A percentile compares a stretch with the other conserved stretches of the same genome.
Conservation (phyloP, 2,329 filamentous ascomycete species). For the Alternaria sp. region DNA sequence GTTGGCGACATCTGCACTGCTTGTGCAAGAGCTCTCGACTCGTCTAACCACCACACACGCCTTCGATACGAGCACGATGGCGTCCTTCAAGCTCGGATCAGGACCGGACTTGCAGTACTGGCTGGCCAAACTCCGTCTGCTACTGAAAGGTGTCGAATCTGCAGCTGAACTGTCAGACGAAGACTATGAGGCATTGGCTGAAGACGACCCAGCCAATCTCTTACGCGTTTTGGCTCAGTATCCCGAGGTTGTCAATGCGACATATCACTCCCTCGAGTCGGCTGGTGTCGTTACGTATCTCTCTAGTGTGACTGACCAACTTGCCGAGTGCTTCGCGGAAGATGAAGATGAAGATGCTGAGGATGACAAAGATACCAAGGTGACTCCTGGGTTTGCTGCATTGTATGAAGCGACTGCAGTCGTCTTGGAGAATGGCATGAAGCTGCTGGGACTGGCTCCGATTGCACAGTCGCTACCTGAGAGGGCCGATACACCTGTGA, state of each 20-base stretch:
- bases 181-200: constrained; percentile 32
- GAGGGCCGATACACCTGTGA: constrained; percentile 39
- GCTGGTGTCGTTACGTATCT: constrained; percentile 40
- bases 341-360: constrained; percentile 21
- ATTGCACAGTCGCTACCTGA: constrained; percentile 19
- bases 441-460: constrained; percentile 36
- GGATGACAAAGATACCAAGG: neutral
- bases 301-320: constrained; percentile 34
- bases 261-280: constrained; percentile 39
- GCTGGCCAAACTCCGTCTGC: constrained; percentile 31
- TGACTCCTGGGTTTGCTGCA: constrained; percentile 29
- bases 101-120: constrained; percentile 45
- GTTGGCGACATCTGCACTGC: constrained; percentile 33
- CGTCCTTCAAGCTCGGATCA: constrained; percentile 40
- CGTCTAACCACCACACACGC: constrained; percentile 31
- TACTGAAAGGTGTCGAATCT: constrained; percentile 23
- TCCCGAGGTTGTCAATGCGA: constrained; percentile 38
- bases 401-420: constrained; percentile 39
- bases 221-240: constrained; percentile 42
- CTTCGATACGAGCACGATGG: constrained; percentile 36
- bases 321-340: constrained; percentile 34
- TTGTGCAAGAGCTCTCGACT: constrained; percentile 41
- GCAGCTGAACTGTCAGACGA: constrained; percentile 27
- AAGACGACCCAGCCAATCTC: constrained; percentile 38
- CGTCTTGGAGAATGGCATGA: constrained; percentile 44